phyloP scores from a whole-genome alignment of 768 basidiomycete genomes.

The Serendipita sp. region DNA sequence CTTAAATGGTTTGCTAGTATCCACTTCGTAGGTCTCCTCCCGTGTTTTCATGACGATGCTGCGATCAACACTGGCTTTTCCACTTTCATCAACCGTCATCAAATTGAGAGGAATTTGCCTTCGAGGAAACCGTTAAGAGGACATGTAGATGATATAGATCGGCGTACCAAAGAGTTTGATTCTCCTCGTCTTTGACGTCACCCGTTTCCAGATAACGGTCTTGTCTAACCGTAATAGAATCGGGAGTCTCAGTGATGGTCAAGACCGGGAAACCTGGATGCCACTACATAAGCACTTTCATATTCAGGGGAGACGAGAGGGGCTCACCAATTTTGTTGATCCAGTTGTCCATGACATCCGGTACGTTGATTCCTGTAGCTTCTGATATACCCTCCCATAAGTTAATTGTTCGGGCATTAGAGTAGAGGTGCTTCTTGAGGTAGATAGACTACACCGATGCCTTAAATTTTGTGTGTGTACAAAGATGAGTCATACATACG shows the following conservation, averaged over 20 bases:
- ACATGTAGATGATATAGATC: neutral
- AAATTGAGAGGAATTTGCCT: constrained; percentile 75
- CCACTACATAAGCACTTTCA: constrained; percentile 20
- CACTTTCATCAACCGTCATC: constrained; percentile 40
- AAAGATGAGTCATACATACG: neutral
- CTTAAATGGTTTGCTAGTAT: constrained; percentile 68
- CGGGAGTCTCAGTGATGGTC: constrained; percentile 59
- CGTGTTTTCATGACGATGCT: constrained; percentile 41
- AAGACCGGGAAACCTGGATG: constrained; percentile 68
- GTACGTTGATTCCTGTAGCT: constrained; percentile 56
- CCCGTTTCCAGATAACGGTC: constrained; percentile 87
- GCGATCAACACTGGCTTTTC: constrained; percentile 43
- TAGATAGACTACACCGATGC: constrained; percentile 42
- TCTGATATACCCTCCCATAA: constrained; percentile 74
- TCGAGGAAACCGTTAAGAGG: neutral
- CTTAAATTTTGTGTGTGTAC: too few relatives aligned
- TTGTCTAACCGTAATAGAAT: constrained; percentile 66
- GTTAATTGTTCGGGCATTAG: constrained; percentile 70
- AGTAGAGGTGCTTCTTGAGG: constrained; percentile 74
- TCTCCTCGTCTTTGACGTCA: constrained; percentile 58
- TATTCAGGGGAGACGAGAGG: neutral
- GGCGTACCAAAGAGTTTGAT: constrained; percentile 67
- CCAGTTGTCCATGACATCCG: constrained; percentile 82
- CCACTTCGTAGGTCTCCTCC: constrained; percentile 46
- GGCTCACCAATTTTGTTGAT: constrained; percentile 42